phyloP scores from a whole-genome alignment of 2,329 filamentous ascomycete species.

The Didymosphaeria variabile region DNA sequence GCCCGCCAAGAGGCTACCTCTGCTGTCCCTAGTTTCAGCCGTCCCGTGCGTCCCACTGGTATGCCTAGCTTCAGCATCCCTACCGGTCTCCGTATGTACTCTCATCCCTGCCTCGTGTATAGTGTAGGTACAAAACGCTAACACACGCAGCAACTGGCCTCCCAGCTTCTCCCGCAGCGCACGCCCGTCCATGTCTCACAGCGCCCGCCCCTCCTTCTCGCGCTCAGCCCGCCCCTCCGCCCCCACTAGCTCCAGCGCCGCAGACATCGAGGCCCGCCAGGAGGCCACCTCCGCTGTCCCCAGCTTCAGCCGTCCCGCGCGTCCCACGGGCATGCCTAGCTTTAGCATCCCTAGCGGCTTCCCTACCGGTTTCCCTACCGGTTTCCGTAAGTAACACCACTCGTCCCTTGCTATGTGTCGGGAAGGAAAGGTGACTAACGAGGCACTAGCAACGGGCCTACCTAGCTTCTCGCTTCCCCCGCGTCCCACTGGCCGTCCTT shows the following conservation, averaged over 20 bases:
- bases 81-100: neutral
- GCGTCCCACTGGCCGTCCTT: neutral
- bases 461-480: neutral
- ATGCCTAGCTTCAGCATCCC: neutral
- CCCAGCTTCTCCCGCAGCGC: neutral
- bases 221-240: neutral
- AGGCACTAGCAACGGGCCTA: neutral
- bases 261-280: neutral
- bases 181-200: neutral
- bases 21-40: neutral
- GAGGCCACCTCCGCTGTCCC: neutral
- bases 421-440: neutral
- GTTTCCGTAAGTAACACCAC: neutral
- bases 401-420: neutral
- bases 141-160: slow-evolving; percentile 5
- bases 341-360: neutral
- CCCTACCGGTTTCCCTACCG: neutral
- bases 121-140: neutral
- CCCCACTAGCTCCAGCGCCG: neutral
- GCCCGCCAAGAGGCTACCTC: neutral
- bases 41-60: neutral
- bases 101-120: neutral
- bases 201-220: neutral
- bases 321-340: neutral
- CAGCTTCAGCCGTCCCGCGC: neutral